A percentile compares a stretch with the other conserved stretches of the same genome.
Evolutionary conservation across 495 filamentous ascomycete genomes (phyloP).

Genomic region (Hypomontagnella submonticulosa): DNA sequence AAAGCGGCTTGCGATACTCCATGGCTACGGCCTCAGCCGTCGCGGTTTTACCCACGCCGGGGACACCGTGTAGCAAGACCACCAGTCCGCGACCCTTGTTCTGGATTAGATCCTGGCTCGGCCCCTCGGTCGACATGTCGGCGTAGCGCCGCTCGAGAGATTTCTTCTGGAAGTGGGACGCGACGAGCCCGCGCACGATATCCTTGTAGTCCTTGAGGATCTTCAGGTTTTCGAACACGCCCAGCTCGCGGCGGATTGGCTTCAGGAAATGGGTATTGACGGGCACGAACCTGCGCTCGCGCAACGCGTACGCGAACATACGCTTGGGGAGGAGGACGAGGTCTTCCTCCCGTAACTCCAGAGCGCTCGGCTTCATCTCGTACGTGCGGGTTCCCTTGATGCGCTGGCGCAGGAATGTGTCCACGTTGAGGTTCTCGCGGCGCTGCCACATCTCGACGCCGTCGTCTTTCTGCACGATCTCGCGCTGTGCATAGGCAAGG

Average conservation of each 20-base stretch:
- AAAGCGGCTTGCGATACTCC: constrained; percentile 61
- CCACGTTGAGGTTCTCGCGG: constrained; percentile 46
- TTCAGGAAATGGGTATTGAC: constrained; percentile 53
- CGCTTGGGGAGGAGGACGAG: constrained; percentile 53
- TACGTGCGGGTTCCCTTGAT: constrained; percentile 38
- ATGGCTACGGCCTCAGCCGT: constrained; percentile 67
- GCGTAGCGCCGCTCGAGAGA: constrained; percentile 62
- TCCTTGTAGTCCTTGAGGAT: constrained; percentile 63
- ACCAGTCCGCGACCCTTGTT: constrained; percentile 68
- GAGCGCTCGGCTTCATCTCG: constrained; percentile 37
- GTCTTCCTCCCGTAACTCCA: constrained; percentile 49
- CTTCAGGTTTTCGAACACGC: constrained; percentile 64
- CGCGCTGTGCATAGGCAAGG: constrained; percentile 40
- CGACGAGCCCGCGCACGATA: constrained; percentile 63
- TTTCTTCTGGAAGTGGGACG: constrained; percentile 54
- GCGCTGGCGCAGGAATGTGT: constrained; percentile 48
- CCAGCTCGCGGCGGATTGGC: constrained; percentile 56
- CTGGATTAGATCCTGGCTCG: constrained; percentile 69
- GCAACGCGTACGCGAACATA: constrained; percentile 53
- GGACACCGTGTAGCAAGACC: constrained; percentile 62
- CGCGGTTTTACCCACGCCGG: constrained; percentile 70
- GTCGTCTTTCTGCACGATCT: constrained; percentile 46
- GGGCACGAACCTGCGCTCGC: constrained; percentile 52
- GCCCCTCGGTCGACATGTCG: constrained; percentile 57
- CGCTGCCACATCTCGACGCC: constrained; percentile 49